Base-by-base conservation (phyloP, 1,284 basidiomycete species). In the Porogramme epimiltina region DNA sequence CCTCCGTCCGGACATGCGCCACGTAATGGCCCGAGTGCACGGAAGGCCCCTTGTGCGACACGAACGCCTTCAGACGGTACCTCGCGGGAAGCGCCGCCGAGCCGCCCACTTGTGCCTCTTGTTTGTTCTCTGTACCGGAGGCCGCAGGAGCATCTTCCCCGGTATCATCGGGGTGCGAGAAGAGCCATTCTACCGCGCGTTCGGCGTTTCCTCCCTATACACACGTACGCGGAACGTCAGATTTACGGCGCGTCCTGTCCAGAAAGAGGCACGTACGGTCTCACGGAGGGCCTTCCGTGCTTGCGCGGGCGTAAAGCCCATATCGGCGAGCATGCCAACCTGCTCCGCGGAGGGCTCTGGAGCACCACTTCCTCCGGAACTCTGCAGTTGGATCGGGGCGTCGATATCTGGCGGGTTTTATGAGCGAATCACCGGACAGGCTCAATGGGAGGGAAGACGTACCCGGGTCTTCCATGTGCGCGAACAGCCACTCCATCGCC, bases 21-120 rank as follows among this genome's bases (percentile, higher is more conserved):
- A 95, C 91, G 64, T 98, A 98, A 66, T 98, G 95, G 0, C 95
- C 95, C 0, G 92, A 95, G 68, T 96, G 94, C 19, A 95, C 92
- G 0, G 91, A 94, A 0, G 93, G 91, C 0, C 95, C 96, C 64
- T 98, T 98, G 77, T 99, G 96, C 50, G 94, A 98, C 64, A 99
- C 87, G 74, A 98, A 98, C 9, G 91, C 91, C 69, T 94, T 93
- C 26, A 98, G 80, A 36, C 75, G 75, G 73, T 94, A 98, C 16
- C 71, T 72, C 0, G 89, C 93, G 0, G 95, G 95, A 0, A 94
- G 74, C 2, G 64, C 63, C 20, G 72, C 71, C n/a, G 80, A 76
- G 18, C 88, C 81, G 19, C 74, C 84, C 5, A 66, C 53, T 6
- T 5, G 10, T 42, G 50, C 5, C 45, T 51, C 24, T 52, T 47